A percentile compares a stretch with the other conserved stretches of the same genome.
phyloP scores from a whole-genome alignment of 2,329 filamentous ascomycete species.

The Cryphonectria nitschkei region DNA sequence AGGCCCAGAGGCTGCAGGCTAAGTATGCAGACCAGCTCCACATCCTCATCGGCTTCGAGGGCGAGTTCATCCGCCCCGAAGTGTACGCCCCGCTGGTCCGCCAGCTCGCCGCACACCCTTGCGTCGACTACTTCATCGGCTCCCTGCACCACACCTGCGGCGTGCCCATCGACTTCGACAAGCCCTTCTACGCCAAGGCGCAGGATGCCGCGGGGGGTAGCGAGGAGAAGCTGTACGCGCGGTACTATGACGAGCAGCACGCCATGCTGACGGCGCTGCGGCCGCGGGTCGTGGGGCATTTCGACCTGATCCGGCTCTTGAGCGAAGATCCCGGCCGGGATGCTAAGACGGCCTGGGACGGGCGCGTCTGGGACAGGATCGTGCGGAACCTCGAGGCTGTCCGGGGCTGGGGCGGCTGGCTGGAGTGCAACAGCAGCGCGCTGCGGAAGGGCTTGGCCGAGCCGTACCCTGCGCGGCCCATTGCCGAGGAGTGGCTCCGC shows the following conservation, averaged over 20 bases:
- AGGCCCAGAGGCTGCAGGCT: slow-evolving; percentile 73
- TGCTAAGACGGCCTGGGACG: slow-evolving; percentile 54
- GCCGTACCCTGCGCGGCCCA: slow-evolving; percentile 80
- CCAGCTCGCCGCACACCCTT: slow-evolving; percentile 60
- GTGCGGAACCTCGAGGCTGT: slow-evolving; percentile 74
- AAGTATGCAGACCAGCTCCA: slow-evolving; percentile 73
- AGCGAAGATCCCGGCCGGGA: slow-evolving; percentile 69
- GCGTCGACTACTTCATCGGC: slow-evolving; percentile 88
- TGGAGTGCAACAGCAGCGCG: slow-evolving; percentile 89
- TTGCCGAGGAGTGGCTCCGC: slow-evolving; percentile 77
- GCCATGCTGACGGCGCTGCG: slow-evolving; percentile 75
- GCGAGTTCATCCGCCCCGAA: slow-evolving; percentile 82
- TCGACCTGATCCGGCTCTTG: slow-evolving; percentile 86
- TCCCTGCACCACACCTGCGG: slow-evolving; percentile 88
- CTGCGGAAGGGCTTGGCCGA: slow-evolving; percentile 88
- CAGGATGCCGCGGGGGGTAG: slow-evolving; percentile 42
- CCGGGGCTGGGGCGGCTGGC: slow-evolving; percentile 73
- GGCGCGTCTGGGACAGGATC: slow-evolving; percentile 73
- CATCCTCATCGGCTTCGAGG: slow-evolving; percentile 88
- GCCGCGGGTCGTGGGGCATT: slow-evolving; percentile 87
- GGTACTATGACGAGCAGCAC: slow-evolving; percentile 87
- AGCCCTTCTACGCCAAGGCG: slow-evolving; percentile 65
- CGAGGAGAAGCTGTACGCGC: slow-evolving; percentile 75
- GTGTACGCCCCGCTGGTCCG: slow-evolving; percentile 59
- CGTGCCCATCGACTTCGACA: slow-evolving; percentile 88